Conservation (phyloP, 2,329 filamentous ascomycete genomes). For the Paracoccidioides lutzii region DNA sequence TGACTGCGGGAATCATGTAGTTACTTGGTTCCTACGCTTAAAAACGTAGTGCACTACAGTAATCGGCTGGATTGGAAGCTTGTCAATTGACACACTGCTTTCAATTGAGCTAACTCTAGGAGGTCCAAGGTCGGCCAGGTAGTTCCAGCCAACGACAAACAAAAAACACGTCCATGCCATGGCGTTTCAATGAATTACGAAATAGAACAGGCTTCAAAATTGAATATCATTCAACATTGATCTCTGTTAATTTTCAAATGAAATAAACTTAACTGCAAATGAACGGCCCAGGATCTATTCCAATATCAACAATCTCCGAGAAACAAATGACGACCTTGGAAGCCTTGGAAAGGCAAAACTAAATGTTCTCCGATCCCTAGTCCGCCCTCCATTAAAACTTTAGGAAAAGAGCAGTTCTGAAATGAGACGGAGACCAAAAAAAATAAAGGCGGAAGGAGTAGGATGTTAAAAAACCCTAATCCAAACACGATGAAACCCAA, state of each 20-base stretch:
- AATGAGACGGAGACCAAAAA: conserved; percentile 34
- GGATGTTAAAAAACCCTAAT: not conserved
- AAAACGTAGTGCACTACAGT: too few relatives aligned
- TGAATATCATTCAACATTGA: not conserved
- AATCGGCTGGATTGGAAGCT: not conserved
- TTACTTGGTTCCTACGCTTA: too few relatives aligned
- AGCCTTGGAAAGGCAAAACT: not conserved
- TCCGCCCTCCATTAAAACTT: conserved; percentile 40
- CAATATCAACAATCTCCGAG: not conserved
- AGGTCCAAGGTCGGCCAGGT: too few relatives aligned
- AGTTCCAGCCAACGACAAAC: not conserved
- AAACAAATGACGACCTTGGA: too few relatives aligned
- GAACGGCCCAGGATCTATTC: not conserved
- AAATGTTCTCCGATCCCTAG: conserved; percentile 44
- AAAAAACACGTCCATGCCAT: too few relatives aligned
- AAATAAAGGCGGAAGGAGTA: not conserved
- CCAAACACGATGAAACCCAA: not conserved
- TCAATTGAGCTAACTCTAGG: too few relatives aligned
- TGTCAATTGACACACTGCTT: too few relatives aligned
- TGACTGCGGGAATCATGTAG: too few relatives aligned
- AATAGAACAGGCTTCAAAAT: not conserved
- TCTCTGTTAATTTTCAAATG: not conserved
- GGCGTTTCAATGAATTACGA: not conserved
- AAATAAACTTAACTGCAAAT: not conserved
- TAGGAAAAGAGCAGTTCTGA: conserved; percentile 41